These are phyloP conservation scores for Diplodia corticola DNA, from an alignment of 2,329 filamentous ascomycete species.

Conservation along the genomic window DNA sequence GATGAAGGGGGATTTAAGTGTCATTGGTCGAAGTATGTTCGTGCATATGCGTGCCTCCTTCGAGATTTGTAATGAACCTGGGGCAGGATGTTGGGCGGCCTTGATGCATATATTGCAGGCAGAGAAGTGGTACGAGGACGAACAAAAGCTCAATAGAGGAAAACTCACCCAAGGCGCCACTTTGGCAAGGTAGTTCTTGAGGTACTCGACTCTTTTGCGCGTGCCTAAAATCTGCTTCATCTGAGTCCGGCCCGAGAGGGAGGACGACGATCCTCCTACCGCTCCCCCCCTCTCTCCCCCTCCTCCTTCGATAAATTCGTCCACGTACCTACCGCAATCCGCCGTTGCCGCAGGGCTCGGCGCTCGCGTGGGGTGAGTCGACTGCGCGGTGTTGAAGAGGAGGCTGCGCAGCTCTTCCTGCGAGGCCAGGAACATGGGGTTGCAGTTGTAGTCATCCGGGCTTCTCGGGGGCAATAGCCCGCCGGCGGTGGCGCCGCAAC, in stretches of 20 bases:
- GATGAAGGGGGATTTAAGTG: not conserved
- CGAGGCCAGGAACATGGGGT: conserved; percentile 34
- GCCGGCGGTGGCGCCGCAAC: not conserved
- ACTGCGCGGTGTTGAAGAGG: conserved; percentile 34
- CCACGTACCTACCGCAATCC: conserved; percentile 12
- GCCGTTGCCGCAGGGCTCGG: conserved; percentile 27
- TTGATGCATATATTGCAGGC: not conserved
- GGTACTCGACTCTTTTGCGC: conserved; percentile 31
- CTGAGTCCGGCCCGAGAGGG: conserved; percentile 5
- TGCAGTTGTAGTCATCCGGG: conserved; percentile 31
- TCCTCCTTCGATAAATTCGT: conserved; percentile 1
- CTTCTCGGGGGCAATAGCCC: not conserved
- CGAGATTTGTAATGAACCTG: not conserved
- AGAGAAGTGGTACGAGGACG: not conserved
- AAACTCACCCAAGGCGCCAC: conserved; percentile 34
- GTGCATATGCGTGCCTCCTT: not conserved
- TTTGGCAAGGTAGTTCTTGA: conserved; percentile 35
- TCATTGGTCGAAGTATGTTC: not conserved
- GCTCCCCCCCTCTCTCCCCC: not conserved
- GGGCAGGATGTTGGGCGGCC: not conserved
- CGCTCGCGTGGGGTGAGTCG: conserved; percentile 31
- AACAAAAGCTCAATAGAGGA: not conserved
- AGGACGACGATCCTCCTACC: conserved; percentile 5
- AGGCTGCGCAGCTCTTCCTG: conserved; percentile 33
- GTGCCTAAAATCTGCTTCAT: conserved; percentile 30